These are phyloP conservation scores for Dipodascopsis tothii DNA, from an alignment of 805 yeast species.

Conservation along the genomic window DNA sequence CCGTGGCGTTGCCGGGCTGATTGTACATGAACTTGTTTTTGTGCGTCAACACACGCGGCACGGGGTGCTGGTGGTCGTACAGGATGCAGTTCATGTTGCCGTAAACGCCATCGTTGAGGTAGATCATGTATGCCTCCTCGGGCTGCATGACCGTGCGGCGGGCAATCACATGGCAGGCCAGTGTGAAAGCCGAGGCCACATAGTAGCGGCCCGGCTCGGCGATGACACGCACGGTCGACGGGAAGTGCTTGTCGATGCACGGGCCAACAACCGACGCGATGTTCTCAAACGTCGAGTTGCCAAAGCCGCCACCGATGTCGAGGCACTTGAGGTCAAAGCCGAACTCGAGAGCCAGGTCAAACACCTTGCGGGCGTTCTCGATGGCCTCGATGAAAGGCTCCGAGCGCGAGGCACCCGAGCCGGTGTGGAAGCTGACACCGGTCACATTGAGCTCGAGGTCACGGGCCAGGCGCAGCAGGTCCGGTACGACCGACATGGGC, in stretches of 20 bases:
- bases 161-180: slow-evolving; percentile 82
- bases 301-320: slow-evolving; percentile 94
- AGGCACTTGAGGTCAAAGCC: slow-evolving; percentile 49
- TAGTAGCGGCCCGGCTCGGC: slow-evolving; percentile 94
- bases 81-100: slow-evolving; percentile 91
- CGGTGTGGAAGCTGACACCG: slow-evolving; percentile 94
- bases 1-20: slow-evolving; percentile 16
- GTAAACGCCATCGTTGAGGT: slow-evolving; percentile 90
- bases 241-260: slow-evolving; percentile 55
- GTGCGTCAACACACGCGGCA: slow-evolving; percentile 58
- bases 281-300: slow-evolving; percentile 48
- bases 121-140: slow-evolving; percentile 56
- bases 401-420: slow-evolving; percentile 82
- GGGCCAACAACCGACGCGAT: slow-evolving; percentile 51
- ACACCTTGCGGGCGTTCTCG: slow-evolving; percentile 58
- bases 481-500: slow-evolving; percentile 44
- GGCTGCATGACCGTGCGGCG: slow-evolving; percentile 45
- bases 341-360: slow-evolving; percentile 46
- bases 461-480: slow-evolving; percentile 54
- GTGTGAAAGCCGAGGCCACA: slow-evolving; percentile 76
- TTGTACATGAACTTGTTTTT: slow-evolving; percentile 37
- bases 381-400: slow-evolving; percentile 62
- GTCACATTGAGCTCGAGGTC: slow-evolving; percentile 54
- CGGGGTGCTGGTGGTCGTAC: slow-evolving; percentile 82
- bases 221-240: slow-evolving; percentile 48